These are phyloP conservation scores for Ceratocystis eucalypticola DNA, from an alignment of 2,329 filamentous ascomycete species.

Conservation along the genomic window DNA sequence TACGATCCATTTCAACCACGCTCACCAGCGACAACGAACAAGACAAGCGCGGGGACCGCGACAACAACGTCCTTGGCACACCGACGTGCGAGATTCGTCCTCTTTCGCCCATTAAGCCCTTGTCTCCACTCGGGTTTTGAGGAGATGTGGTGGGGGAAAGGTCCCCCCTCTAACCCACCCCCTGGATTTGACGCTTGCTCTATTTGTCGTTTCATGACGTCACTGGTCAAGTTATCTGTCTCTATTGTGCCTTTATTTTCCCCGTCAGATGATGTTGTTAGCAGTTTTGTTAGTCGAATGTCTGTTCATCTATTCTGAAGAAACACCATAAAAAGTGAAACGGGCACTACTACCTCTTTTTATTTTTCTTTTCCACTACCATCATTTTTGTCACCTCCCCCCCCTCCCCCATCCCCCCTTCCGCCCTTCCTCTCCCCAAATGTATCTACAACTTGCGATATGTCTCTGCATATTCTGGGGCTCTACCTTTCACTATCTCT, in stretches of 20 bases:
- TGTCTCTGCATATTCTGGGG: neutral
- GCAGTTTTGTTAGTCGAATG: neutral
- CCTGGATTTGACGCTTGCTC: neutral
- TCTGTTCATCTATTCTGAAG: neutral
- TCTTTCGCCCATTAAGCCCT: conserved; percentile 51
- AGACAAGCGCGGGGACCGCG: conserved; percentile 21
- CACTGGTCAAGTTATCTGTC: neutral
- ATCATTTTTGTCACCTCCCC: neutral
- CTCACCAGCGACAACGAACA: conserved; percentile 34
- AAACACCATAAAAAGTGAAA: neutral
- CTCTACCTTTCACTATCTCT: neutral
- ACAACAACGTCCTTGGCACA: conserved; percentile 6
- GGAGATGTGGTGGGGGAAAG: conserved; percentile 14
- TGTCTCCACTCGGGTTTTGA: conserved; percentile 48
- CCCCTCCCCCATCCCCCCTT: too few relatives aligned
- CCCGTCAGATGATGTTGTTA: neutral
- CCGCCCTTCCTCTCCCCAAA: too few relatives aligned
- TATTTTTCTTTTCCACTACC: conserved; percentile 9
- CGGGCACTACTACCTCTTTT: neutral
- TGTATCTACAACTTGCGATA: too few relatives aligned
- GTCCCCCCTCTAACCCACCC: neutral
- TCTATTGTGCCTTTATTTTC: neutral
- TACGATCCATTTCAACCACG: conserved; percentile 27
- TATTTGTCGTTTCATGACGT: neutral
- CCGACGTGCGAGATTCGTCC: conserved; percentile 37